Base-by-base conservation (phyloP, 2,329 filamentous ascomycete genomes). In the Sclerotinia subarctica region DNA sequence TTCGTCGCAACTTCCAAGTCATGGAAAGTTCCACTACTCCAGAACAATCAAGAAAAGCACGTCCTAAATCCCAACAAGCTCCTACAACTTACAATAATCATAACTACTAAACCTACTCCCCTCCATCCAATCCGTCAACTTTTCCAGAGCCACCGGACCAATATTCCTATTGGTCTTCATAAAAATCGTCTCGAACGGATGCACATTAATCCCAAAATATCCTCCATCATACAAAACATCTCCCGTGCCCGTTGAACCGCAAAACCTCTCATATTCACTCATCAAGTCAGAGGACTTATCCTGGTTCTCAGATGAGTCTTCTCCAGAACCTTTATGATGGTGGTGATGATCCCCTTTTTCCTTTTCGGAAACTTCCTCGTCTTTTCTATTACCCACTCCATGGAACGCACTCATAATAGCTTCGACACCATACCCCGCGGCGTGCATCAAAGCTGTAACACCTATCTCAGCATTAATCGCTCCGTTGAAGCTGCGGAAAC, bases 181-280 rank as follows among this genome's bases (percentile, higher is more conserved):
- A 52, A 74, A 77, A 8, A 73, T 62, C 21, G 73, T 76, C 70
- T 77, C 74, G 29, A 70, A 77, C 2, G 73, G 72, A 69, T 73
- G 71, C 7, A 76, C 57, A 66, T 72, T 73, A 13, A 68, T 74
- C 1, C 75, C 75, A 46, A 74, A 75, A 62, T 76, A 76, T 24
- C 57, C 62, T 1, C 67, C 67, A 15, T 74, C 64, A 47, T 60
- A 71, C n/a, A 75, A 49, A 38, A 73, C 54, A 67, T 77, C 75
- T 4, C 66, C 66, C 42, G 71, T 73, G 54, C 66, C 57, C 0
- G n/a, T 54, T 19, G 64, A 70, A 21, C 51, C 24, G 11, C 65
- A 67, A 24, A 42, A 29, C 26, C 1, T 62, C 29, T 32, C 49
- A 53, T 46, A 47, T 24, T 62, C 35, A 32, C 65, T 35, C 32